Percentiles rank a stretch among this genome's conserved stretches.
These are phyloP conservation scores for Posidonia oceanica DNA, from an alignment of 116 monocot species.

Conservation along the genomic window DNA sequence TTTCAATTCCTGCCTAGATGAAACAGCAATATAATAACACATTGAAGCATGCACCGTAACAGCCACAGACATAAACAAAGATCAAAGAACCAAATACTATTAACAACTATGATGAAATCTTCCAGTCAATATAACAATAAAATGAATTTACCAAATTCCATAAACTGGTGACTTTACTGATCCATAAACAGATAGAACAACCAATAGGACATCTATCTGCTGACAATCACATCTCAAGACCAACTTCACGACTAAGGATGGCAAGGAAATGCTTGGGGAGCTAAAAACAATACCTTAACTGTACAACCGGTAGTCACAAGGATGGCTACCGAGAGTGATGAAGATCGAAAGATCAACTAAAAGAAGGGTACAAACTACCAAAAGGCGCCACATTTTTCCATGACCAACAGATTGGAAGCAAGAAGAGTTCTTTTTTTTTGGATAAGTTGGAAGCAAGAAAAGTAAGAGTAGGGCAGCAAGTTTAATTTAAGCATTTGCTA, in stretches of 20 bases:
- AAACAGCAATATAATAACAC: not conserved
- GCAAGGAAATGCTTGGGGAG: not conserved
- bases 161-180: too few species aligned
- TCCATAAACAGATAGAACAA: too few species aligned
- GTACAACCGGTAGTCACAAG: too few species aligned
- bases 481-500: too few species aligned
- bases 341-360: not conserved
- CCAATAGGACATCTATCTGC: too few species aligned
- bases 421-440: too few species aligned
- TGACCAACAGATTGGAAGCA: too few species aligned
- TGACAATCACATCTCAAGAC: not conserved
- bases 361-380: not conserved
- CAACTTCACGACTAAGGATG: not conserved
- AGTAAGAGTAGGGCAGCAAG: too few species aligned
- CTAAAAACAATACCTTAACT: too few species aligned
- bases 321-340: too few species aligned
- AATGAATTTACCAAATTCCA: not conserved
- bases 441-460: too few species aligned
- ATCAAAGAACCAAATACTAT: not conserved
- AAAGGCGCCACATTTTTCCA: too few species aligned
- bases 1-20: slow-evolving; percentile 89
- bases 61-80: not conserved
- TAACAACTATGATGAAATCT: not conserved
- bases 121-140: not conserved
- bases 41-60: not conserved